Percentiles rank a stretch among this genome's conserved stretches.
phyloP scores from a whole-genome alignment of 176 grass and related monocot species.

The Oropetium thomaeum region DNA sequence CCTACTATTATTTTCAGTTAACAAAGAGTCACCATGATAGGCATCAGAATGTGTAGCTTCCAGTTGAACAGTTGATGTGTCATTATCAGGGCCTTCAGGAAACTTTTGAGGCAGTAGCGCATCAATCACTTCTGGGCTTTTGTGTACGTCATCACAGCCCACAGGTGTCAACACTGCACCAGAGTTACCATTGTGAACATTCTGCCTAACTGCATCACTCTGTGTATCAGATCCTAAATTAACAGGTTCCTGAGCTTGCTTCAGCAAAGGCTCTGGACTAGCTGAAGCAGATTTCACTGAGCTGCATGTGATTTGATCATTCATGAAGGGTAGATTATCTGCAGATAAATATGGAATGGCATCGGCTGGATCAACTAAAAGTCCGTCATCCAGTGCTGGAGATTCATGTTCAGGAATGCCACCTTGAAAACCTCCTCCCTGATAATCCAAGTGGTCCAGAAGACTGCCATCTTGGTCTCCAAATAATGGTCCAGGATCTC shows the following conservation, averaged over 20 bases:
- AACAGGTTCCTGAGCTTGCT: constrained; percentile 38
- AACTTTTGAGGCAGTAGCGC: constrained; percentile 15
- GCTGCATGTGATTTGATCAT: constrained; percentile 48
- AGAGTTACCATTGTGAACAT: constrained; percentile 33
- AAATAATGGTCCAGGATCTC: constrained; percentile 48
- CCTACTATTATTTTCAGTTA: constrained; percentile 47
- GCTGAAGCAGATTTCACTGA: constrained; percentile 33
- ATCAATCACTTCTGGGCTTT: constrained; percentile 36
- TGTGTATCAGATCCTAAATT: constrained; percentile 35
- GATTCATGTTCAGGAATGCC: constrained; percentile 40
- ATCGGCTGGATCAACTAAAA: constrained; percentile 38
- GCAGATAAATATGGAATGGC: constrained; percentile 33
- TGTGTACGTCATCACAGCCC: constrained; percentile 26
- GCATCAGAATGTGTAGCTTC: constrained; percentile 42
- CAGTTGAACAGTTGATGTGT: constrained; percentile 35
- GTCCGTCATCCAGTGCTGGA: constrained; percentile 36
- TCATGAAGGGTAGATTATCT: constrained; percentile 38
- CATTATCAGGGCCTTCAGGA: constrained; percentile 36
- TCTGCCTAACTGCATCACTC: constrained; percentile 35
- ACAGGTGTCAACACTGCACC: constrained; percentile 27
- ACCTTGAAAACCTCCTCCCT: constrained; percentile 32
- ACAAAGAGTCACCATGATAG: constrained; percentile 51
- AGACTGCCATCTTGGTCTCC: constrained; percentile 42
- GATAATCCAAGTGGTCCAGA: constrained; percentile 51
- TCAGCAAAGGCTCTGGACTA: constrained; percentile 34